Base-by-base conservation (phyloP, 495 filamentous ascomycete species). In the Penicillium lagena region DNA sequence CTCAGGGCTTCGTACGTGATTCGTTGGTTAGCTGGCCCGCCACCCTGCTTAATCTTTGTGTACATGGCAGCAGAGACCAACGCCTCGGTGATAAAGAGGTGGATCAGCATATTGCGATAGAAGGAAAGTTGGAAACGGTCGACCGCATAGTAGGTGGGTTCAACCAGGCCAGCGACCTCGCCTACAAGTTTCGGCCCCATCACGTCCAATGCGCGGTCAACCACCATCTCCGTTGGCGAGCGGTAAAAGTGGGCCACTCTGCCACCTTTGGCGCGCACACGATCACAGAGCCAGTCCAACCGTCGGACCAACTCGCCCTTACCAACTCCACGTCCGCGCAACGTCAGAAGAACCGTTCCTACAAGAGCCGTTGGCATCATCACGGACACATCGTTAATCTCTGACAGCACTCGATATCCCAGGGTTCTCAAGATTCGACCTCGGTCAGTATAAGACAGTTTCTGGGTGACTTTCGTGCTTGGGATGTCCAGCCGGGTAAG, bases 71-170 rank as follows among this genome's bases (percentile, higher is more conserved):
- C 87, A 12, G 85, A 89, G 2, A 98, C 86, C 2, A 97, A 72
- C 0, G 91, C 86, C 50, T 96, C 89, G 1, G 86, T 83, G 42
- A 97, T 90, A 61, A 98, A 98, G 2, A 98, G 79, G 58, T 98
- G 93, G 41, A 98, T 98, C 1, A 90, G 94, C 91, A 96, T 96
- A 62, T 98, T 98, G 35, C 93, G 83, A 63, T 97, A 98, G 66
- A 97, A 98, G 1, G 87, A 93, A 8, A 98, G 78, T 55, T 97
- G 91, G 68, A 98, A 98, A 40, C 90, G 79, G 62, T 98, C 93
- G 27, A 96, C 89, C 3, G 93, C 91, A 54, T 86, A 94, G 59
- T 86, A 96, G 0, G 90, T 96, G 10, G 85, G 83, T 58, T 98
- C 93, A 0, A 82, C 83, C 11, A 98, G 66, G 3, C 83, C 89